phyloP scores from a whole-genome alignment of 2,329 filamentous ascomycete genomes.

The Didymella pomorum region DNA sequence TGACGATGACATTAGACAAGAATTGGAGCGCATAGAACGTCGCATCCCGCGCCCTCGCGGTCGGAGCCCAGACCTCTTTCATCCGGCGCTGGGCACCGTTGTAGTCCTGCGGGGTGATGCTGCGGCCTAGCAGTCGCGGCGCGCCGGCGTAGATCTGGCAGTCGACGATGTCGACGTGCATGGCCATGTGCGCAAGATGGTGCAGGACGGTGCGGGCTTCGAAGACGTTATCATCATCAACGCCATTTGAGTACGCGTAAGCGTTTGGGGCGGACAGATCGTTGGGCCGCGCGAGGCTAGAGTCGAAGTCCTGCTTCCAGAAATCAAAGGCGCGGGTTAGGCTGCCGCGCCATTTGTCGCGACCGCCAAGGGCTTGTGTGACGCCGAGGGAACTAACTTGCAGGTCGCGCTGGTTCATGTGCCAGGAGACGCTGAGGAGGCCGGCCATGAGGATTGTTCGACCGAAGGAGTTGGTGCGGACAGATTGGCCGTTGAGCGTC shows the following conservation, averaged over 20 bases:
- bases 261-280: constrained; percentile 41
- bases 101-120: constrained; percentile 83
- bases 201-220: constrained; percentile 90
- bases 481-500: constrained; percentile 83
- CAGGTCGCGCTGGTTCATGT: constrained; percentile 95
- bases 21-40: constrained; percentile 93
- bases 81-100: constrained; percentile 81
- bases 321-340: constrained; percentile 89
- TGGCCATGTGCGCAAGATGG: constrained; percentile 95
- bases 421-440: constrained; percentile 91
- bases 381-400: constrained; percentile 89
- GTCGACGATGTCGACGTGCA: constrained; percentile 97
- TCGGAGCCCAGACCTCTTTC: constrained; percentile 88
- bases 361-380: constrained; percentile 78
- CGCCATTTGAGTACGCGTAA: constrained; percentile 42
- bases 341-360: constrained; percentile 89
- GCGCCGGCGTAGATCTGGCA: constrained; percentile 95
- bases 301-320: constrained; percentile 93
- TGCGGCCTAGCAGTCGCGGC: constrained; percentile 81
- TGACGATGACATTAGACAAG: constrained; percentile 80
- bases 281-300: constrained; percentile 70
- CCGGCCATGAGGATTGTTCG: constrained; percentile 94
- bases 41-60: constrained; percentile 86
- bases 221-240: constrained; percentile 75
- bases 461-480: constrained; percentile 92